Evolutionary conservation across 1,139 yeast genomes (phyloP).

Genomic region (Geotrichum klebahnii): DNA sequence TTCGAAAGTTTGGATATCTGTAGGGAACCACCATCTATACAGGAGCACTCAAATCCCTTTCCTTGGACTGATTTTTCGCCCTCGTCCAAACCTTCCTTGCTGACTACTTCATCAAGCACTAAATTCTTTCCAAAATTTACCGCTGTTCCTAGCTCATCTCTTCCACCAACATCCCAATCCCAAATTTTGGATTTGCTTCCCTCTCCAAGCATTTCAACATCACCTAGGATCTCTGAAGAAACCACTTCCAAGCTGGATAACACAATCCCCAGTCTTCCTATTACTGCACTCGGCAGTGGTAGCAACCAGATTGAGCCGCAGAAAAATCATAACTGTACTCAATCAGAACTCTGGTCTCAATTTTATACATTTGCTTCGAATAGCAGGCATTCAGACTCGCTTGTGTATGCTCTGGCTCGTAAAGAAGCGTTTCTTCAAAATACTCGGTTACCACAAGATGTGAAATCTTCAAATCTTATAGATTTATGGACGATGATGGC

Average conservation of each 20-base stretch:
- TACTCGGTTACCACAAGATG: slow-evolving; percentile 13
- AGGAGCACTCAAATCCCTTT: too few relatives aligned
- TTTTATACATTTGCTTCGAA: slow-evolving; percentile 27
- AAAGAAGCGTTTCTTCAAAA: slow-evolving; percentile 38
- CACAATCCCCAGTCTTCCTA: neutral
- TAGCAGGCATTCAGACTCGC: slow-evolving; percentile 34
- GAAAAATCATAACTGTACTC: neutral
- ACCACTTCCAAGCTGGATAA: neutral
- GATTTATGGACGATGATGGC: slow-evolving; percentile 39
- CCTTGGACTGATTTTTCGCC: too few relatives aligned
- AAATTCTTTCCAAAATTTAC: too few relatives aligned
- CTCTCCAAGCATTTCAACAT: too few relatives aligned
- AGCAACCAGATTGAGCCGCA: neutral
- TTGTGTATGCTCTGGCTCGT: slow-evolving; percentile 35
- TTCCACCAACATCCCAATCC: too few relatives aligned
- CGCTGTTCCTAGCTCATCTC: too few relatives aligned
- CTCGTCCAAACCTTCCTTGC: too few relatives aligned
- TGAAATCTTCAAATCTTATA: slow-evolving; percentile 14
- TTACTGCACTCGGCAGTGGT: neutral
- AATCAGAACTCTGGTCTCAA: neutral
- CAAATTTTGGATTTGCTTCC: too few relatives aligned
- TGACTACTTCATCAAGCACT: too few relatives aligned
- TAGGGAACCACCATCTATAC: too few relatives aligned
- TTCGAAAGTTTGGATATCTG: too few relatives aligned
- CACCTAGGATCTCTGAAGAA: too few relatives aligned